These are phyloP conservation scores for Juglanconis sp. DNA, from an alignment of 2,329 filamentous ascomycete genomes.

Conservation along the genomic window DNA sequence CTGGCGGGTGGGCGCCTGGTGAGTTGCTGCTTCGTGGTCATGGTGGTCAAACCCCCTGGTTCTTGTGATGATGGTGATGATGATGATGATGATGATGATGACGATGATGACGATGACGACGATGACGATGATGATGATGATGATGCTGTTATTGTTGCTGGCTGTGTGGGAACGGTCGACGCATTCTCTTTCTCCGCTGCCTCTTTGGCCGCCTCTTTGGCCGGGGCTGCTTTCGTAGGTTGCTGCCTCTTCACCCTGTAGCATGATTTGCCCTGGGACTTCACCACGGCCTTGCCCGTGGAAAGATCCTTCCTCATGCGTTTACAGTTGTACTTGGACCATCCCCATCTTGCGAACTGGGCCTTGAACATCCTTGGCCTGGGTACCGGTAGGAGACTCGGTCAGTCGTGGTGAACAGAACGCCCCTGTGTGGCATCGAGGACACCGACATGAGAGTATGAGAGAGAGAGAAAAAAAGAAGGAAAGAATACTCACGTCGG, in stretches of 20 bases:
- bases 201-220: not conserved
- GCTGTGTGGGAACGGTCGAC: too few relatives aligned
- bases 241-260: conserved; percentile 14
- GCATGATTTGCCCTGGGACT: conserved; percentile 20
- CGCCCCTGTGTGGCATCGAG: too few relatives aligned
- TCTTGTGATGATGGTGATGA: not conserved
- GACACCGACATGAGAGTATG: too few relatives aligned
- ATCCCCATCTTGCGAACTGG: conserved; percentile 20
- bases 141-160: not conserved
- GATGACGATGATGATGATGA: not conserved
- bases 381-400: not conserved
- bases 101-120: too few relatives aligned
- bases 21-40: not conserved
- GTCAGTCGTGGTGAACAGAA: not conserved
- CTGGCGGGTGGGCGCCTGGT: not conserved
- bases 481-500: conserved; percentile 16
- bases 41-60: not conserved
- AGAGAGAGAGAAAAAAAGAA: not conserved
- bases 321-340: conserved; percentile 21
- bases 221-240: not conserved
- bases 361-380: conserved; percentile 21
- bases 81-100: too few relatives aligned
- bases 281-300: conserved; percentile 17
- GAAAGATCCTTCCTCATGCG: conserved; percentile 17
- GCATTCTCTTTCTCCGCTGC: too few relatives aligned